A percentile compares a stretch with the other conserved stretches of the same genome.
phyloP scores from a whole-genome alignment of 148 eudicot species.

The Rhododendron ferrugineum region DNA sequence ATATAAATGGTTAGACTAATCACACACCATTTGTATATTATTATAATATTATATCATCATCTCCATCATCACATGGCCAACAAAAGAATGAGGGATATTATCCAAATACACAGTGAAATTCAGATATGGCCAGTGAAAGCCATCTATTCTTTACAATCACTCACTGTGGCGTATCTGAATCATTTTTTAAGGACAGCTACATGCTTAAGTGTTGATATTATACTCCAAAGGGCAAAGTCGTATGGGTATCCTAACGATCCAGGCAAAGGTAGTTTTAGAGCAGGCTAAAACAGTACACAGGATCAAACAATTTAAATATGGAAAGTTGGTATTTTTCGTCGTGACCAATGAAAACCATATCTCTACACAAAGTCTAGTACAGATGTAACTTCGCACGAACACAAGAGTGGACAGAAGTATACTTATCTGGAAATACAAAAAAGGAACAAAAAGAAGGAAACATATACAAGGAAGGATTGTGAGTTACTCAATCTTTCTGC shows the following conservation, averaged over 20 bases:
- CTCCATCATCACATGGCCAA: not conserved
- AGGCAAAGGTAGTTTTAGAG: not conserved
- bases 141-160: not conserved
- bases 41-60: not conserved
- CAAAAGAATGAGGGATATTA: not conserved
- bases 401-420: not conserved
- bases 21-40: not conserved
- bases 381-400: not conserved
- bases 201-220: not conserved
- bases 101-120: not conserved
- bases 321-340: not conserved
- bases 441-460: not conserved
- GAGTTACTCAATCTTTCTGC: not conserved
- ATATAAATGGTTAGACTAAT: not conserved
- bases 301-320: not conserved
- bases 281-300: not conserved
- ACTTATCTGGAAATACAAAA: not conserved
- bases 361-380: not conserved
- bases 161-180: not conserved
- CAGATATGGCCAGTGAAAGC: not conserved
- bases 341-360: not conserved
- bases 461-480: not conserved
- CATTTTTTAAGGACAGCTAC: not conserved
- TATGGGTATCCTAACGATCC: not conserved
- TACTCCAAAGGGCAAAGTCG: not conserved